These are phyloP conservation scores for Eremochloa ophiuroides DNA, from an alignment of 176 grass and related monocot genomes.

Conservation along the genomic window DNA sequence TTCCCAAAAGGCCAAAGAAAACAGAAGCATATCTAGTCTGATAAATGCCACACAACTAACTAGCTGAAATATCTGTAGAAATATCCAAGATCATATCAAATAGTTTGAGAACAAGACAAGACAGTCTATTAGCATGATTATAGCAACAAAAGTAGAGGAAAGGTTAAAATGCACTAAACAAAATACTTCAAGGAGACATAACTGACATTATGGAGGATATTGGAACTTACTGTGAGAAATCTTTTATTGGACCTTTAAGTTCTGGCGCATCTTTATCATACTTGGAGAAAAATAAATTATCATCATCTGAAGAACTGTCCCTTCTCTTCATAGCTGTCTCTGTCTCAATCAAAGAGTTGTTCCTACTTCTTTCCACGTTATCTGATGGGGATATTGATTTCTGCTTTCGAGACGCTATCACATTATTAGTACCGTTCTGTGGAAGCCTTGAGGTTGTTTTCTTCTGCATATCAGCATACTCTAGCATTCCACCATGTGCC, in stretches of 20 bases:
- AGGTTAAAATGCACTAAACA: slow-evolving; percentile 12
- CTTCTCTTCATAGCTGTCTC: slow-evolving; percentile 44
- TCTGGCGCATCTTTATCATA: slow-evolving; percentile 87
- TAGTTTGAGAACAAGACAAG: not conserved
- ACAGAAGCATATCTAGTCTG: not conserved
- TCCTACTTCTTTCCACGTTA: slow-evolving; percentile 58
- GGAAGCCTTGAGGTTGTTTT: slow-evolving; percentile 29
- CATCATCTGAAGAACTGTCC: slow-evolving; percentile 68
- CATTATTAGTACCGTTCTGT: slow-evolving; percentile 53
- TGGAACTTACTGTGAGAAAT: slow-evolving; percentile 73
- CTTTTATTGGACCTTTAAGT: slow-evolving; percentile 78
- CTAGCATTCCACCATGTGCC: slow-evolving; percentile 31
- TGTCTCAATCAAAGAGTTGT: slow-evolving; percentile 44
- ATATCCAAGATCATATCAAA: slow-evolving; percentile 28
- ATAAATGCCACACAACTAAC: not conserved
- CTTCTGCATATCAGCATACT: slow-evolving; percentile 40
- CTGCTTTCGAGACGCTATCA: slow-evolving; percentile 7
- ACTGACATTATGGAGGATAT: not conserved
- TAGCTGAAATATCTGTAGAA: not conserved
- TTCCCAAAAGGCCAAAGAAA: not conserved
- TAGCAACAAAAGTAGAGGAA: not conserved
- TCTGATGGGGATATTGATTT: slow-evolving; percentile 53
- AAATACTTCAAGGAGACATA: slow-evolving; percentile 20
- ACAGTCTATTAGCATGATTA: not conserved
- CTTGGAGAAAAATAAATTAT: slow-evolving; percentile 75